Evolutionary conservation across 208 protist species (phyloP), one percentile per base, ranked within the genome.

Genomic region (Leishmania gerbilli): DNA sequence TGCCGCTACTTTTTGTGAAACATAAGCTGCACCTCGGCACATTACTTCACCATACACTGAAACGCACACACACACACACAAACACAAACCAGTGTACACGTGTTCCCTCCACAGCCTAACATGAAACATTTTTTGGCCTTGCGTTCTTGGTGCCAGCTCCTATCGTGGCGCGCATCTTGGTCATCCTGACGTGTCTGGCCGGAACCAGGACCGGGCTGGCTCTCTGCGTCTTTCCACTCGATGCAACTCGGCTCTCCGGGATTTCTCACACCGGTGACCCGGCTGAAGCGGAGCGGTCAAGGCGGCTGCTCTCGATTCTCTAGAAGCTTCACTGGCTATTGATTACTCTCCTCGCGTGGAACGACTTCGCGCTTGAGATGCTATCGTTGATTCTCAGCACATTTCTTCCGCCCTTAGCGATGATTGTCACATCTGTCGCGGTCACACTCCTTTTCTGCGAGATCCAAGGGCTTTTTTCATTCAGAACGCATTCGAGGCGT

Each of bases 401-500:
- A 77, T 83, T 95, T 74, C 76, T 95, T 49, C 86, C 92, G 37
- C 89, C 88, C 19, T 60, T 90, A 31, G 82, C 84, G 27, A 85
- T 92, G 31, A 78, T 96, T 68, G 55, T 90, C 24, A 76, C 88
- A 8, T 94, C 88, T 45, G 89, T 93, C 42, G 84, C 76, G 31
- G 84, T 92, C 31, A 91, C 91, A 7, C 84, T 96, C 31, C 31
- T 95, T 49, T 95, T 94, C 69, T 88, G 91, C 62, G 91, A 96
- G 82, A 93, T 95, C 90, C 93, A 21, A 88, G 95, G 82, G 88
- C 91, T 15, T 72, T 93, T 49, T 94, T 94, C 76, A 90, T 92
- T 78, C 87, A 90, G 40, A 81, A 90, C 67, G 84, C 88, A 19
- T 87, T 96, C 51, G 78, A 82, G 62, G 71, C 94, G 7, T 85